A percentile compares a stretch with the other conserved stretches of the same genome.
Conservation (phyloP, 169 alveolate species). For the Theileria sp. region DNA sequence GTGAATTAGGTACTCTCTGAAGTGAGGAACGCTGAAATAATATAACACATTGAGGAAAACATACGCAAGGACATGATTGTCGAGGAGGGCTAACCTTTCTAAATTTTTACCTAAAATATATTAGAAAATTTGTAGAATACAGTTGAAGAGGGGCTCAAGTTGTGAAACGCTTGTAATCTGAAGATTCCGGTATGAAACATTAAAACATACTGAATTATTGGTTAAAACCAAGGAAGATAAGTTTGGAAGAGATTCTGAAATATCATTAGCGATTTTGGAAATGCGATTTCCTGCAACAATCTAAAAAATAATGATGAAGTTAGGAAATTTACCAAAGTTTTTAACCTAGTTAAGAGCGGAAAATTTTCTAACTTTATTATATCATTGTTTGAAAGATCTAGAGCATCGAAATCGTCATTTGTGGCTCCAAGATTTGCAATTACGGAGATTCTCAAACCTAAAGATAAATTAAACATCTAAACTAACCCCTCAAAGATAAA, state of each 20-base stretch:
- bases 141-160: conserved; percentile 67
- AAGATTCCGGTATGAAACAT: not conserved
- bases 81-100: conserved; percentile 66
- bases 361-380: conserved; percentile 81
- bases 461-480: not conserved
- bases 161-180: conserved; percentile 65
- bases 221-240: conserved; percentile 84
- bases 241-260: conserved; percentile 74
- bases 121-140: conserved; percentile 21
- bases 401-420: conserved; percentile 85
- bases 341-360: conserved; percentile 81
- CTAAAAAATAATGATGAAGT: conserved; percentile 4
- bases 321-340: conserved; percentile 72
- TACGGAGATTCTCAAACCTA: conserved; percentile 81
- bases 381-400: conserved; percentile 87
- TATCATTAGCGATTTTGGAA: conserved; percentile 74
- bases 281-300: conserved; percentile 77
- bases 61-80: conserved; percentile 66
- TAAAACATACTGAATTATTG: conserved; percentile 77
- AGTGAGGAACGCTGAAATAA: conserved; percentile 63
- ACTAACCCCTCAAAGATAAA: conserved; percentile 56
- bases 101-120: conserved; percentile 44
- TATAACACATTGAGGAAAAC: not conserved
- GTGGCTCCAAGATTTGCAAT: conserved; percentile 87
- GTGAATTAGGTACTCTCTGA: conserved; percentile 67